Conservation (phyloP, 306 rosid species). For the Geum urbanum region DNA sequence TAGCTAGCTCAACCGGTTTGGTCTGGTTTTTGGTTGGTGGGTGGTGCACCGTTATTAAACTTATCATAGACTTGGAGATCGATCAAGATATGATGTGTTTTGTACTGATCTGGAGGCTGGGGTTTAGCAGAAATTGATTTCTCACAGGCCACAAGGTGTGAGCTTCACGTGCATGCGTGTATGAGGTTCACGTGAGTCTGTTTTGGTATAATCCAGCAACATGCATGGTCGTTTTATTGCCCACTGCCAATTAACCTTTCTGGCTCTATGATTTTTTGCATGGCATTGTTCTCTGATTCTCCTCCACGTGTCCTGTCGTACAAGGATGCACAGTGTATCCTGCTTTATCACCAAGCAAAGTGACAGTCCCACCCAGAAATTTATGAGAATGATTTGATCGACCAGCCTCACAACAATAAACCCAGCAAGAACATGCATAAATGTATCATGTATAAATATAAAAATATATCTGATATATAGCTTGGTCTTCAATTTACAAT, state of each 20-base stretch:
- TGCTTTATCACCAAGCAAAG: not conserved
- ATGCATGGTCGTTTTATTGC: not conserved
- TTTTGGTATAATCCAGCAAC: not conserved
- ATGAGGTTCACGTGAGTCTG: slow-evolving; percentile 47
- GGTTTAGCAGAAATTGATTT: not conserved
- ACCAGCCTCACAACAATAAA: not conserved
- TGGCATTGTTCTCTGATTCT: not conserved
- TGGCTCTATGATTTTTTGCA: slow-evolving; percentile 11
- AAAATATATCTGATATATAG: too few species aligned
- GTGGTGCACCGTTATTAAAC: not conserved
- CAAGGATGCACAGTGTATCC: not conserved
- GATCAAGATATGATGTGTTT: not conserved
- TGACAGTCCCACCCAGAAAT: not conserved
- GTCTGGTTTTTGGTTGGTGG: not conserved
- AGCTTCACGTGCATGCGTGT: slow-evolving; percentile 25
- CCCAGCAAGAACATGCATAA: not conserved
- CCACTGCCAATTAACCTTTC: too few species aligned
- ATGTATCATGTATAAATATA: too few species aligned
- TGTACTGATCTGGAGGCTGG: not conserved
- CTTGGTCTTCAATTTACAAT: too few species aligned
- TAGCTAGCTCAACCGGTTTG: not conserved
- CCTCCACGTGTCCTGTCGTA: not conserved
- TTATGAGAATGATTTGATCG: slow-evolving; percentile 5
- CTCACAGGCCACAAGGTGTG: not conserved
- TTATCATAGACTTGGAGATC: too few species aligned